These are phyloP conservation scores for Fusarium chlamydosporum DNA, from an alignment of 2,329 filamentous ascomycete species.

Conservation along the genomic window DNA sequence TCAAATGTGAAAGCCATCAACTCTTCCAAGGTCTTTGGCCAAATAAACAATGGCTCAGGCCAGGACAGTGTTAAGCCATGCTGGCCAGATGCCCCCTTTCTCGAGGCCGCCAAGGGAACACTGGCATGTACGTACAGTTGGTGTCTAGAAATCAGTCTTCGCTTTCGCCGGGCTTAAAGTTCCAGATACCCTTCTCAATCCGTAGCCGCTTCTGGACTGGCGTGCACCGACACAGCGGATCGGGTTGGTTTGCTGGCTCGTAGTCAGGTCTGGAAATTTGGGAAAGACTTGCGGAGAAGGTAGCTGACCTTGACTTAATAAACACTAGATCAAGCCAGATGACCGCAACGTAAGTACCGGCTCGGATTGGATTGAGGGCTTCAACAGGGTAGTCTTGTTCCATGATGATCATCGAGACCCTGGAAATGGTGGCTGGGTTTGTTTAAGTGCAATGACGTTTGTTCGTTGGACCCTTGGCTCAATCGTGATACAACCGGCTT, in stretches of 20 bases:
- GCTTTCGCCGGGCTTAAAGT: slow-evolving; percentile 38
- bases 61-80: not conserved
- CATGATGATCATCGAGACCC: slow-evolving; percentile 28
- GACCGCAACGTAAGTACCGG: slow-evolving; percentile 4
- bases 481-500: slow-evolving; percentile 1
- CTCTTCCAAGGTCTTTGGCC: slow-evolving; percentile 2
- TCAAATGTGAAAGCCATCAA: not conserved
- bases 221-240: slow-evolving; percentile 21
- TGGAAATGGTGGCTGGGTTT: slow-evolving; percentile 32
- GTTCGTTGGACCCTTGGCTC: slow-evolving; percentile 16
- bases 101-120: slow-evolving; percentile 26
- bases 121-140: not conserved
- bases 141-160: not conserved
- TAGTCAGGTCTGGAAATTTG: not conserved
- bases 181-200: slow-evolving; percentile 1
- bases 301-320: slow-evolving; percentile 7
- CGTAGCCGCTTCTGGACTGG: slow-evolving; percentile 37
- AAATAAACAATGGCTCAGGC: slow-evolving; percentile 4
- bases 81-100: slow-evolving; percentile 13
- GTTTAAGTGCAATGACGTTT: slow-evolving; percentile 37
- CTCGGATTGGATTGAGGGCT: slow-evolving; percentile 1
- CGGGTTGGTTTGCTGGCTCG: slow-evolving; percentile 13
- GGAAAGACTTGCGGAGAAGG: not conserved
- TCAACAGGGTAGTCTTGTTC: slow-evolving; percentile 13
- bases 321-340: slow-evolving; percentile 15